Base-by-base conservation (phyloP, 2,329 filamentous ascomycete species). In the Aspergillus tamarii region DNA sequence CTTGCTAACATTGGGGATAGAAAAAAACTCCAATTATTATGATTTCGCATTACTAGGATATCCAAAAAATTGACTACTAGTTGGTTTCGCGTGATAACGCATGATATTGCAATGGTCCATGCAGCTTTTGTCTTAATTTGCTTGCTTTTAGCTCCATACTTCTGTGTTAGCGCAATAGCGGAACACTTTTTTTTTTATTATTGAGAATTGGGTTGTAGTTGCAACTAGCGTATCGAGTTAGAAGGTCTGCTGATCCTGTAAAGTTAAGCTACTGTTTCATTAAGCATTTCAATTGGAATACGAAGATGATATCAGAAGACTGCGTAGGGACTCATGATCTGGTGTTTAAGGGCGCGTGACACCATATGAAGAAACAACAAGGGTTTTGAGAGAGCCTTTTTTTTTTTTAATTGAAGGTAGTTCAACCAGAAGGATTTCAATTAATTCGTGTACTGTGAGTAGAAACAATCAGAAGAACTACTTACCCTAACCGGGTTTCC, bases 1-100 rank as follows among this genome's bases (percentile, higher is more conserved):
- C 46, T 32, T 66, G 61, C 73, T 75, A 57, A 75, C 67, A 45
- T 23, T n/a, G 23, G 39, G n/a, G 8, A 57, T 54, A 62, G 63
- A 63, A 59, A 26, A 53, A 54, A 45, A 55, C 48, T 34, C 19
- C 32, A 26, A 48, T 43, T 56, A 50, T 12, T 62, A 57, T 60
- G 57, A 66, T 62, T 56, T 48, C 30, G 48, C 41, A 43, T 46
- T 50, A 57, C 61, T 58, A 56, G 52, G 54, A 65, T 63, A 66
- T 65, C 57, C 62, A 59, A 59, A 59, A 45, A 21, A 26, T 55
- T 45, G 58, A 55, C 50, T 57, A 16, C 23, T 62, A 67, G 54
- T 50, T 64, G 26, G 39, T 26, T 32, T 43, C 65, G 61, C 63
- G 56, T 67, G 59, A 62, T 60, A 39, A 26, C 48, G 36, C 58